phyloP scores from a whole-genome alignment of 176 grass and related monocot genomes.

The Zoysia japonica region DNA sequence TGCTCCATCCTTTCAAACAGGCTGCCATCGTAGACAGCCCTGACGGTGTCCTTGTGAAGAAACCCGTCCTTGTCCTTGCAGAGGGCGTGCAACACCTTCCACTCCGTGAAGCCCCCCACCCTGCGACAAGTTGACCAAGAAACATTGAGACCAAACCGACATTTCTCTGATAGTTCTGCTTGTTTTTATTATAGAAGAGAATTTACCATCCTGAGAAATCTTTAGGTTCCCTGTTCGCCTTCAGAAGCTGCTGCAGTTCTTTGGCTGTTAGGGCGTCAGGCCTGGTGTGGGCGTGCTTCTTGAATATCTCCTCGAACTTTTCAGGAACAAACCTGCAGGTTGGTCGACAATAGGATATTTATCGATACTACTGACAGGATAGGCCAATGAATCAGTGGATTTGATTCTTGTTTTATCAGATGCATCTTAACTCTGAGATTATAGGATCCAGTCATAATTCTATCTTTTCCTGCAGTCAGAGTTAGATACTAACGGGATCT shows the following conservation, averaged over 20 bases:
- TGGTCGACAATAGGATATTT: neutral
- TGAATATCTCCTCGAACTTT: slow-evolving; percentile 82
- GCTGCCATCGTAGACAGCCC: slow-evolving; percentile 69
- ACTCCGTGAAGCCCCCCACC: slow-evolving; percentile 57
- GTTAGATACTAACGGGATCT: too few relatives aligned
- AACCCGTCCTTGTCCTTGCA: slow-evolving; percentile 74
- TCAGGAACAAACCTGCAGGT: slow-evolving; percentile 61
- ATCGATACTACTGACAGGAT: neutral
- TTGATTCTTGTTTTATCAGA: neutral
- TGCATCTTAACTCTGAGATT: too few relatives aligned
- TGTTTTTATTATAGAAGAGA: slow-evolving; percentile 1
- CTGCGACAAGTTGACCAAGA: slow-evolving; percentile 27
- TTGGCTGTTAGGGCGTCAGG: slow-evolving; percentile 59
- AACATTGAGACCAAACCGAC: neutral
- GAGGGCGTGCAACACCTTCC: slow-evolving; percentile 52
- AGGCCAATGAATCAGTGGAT: neutral
- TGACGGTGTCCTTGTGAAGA: slow-evolving; percentile 64
- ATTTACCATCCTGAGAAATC: slow-evolving; percentile 60
- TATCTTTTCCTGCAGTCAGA: too few relatives aligned
- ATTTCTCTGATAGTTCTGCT: neutral
- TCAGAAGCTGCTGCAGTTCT: slow-evolving; percentile 59
- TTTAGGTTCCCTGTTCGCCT: slow-evolving; percentile 58
- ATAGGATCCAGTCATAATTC: too few relatives aligned
- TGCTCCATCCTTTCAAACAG: slow-evolving; percentile 62
- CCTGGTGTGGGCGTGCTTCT: slow-evolving; percentile 63